A percentile compares a stretch with the other conserved stretches of the same genome.
Evolutionary conservation across 2,329 filamentous ascomycete genomes (phyloP).

Genomic region (Endothia cerciana): DNA sequence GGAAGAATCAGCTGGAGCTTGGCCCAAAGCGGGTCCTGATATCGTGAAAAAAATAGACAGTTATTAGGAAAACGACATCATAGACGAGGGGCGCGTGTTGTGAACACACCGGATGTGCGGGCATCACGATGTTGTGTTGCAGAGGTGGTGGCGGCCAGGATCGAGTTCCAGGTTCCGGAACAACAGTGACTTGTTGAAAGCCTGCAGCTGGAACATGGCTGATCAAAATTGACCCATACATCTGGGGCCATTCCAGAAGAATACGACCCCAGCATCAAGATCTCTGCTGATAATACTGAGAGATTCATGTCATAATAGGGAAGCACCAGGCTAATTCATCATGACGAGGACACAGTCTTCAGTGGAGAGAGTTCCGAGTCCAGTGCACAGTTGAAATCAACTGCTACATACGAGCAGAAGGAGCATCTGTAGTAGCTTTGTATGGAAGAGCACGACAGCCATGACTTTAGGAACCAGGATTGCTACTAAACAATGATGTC

Average conservation of each 20-base stretch:
- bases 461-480: not conserved
- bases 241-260: not conserved
- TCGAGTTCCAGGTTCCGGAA: too few species aligned
- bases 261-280: not conserved
- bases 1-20: not conserved
- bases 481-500: not conserved
- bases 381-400: not conserved
- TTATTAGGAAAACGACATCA: slow-evolving; percentile 1
- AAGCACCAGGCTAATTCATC: not conserved
- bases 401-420: not conserved
- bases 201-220: not conserved
- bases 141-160: too few species aligned
- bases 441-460: not conserved
- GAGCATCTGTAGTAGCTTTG: not conserved
- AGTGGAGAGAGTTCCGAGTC: not conserved
- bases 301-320: not conserved
- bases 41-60: not conserved
- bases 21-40: not conserved
- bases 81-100: not conserved
- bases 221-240: not conserved
- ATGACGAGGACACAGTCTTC: too few species aligned
- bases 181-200: not conserved
- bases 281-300: not conserved
- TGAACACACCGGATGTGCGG: not conserved
- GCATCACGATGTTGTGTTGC: not conserved